A percentile compares a stretch with the other conserved stretches of the same genome.
Conservation (phyloP, 257 asterid genomes). For the Penstemon newberryi region DNA sequence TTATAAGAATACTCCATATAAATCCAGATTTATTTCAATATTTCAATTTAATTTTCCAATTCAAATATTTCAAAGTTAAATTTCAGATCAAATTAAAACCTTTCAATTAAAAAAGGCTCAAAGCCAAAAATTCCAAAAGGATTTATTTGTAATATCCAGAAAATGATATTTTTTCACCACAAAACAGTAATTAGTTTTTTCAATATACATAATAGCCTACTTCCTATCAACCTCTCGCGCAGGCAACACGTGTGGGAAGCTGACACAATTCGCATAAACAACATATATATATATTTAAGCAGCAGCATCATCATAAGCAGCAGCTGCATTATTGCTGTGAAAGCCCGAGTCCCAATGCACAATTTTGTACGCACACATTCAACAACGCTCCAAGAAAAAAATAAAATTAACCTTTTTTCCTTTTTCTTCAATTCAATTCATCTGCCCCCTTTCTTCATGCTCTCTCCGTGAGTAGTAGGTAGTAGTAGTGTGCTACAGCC, state of each 20-base stretch:
- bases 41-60: too few species aligned
- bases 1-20: too few species aligned
- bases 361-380: not conserved
- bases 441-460: conserved; percentile 8
- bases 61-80: too few species aligned
- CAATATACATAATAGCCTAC: not conserved
- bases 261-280: not conserved
- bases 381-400: not conserved
- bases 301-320: too few species aligned
- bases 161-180: not conserved
- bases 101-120: too few species aligned
- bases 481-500: not conserved
- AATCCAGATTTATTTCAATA: too few species aligned
- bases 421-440: not conserved
- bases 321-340: not conserved
- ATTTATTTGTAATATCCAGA: too few species aligned
- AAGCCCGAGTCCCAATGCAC: not conserved
- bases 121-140: too few species aligned
- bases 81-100: too few species aligned
- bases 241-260: not conserved
- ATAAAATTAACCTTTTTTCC: not conserved
- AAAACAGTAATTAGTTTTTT: not conserved
- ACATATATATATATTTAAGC: too few species aligned
- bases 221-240: not conserved
- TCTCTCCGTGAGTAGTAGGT: conserved; percentile 1